Percentiles rank a stretch among this genome's conserved stretches.
Evolutionary conservation across 345 rosid genomes (phyloP).

Genomic region (Acer saccharum): DNA sequence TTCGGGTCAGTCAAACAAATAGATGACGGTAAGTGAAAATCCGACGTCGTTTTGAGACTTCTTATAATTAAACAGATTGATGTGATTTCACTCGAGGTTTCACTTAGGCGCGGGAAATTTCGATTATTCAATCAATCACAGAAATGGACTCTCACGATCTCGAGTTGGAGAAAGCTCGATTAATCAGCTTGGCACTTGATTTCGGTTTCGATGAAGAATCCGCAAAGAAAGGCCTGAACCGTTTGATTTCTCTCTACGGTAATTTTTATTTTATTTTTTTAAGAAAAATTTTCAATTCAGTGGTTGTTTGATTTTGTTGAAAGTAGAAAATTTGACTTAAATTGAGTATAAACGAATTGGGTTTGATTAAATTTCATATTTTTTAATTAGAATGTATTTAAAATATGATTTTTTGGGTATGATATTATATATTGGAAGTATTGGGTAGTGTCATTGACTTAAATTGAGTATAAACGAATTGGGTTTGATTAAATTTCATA

Average conservation of each 20-base stretch:
- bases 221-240: conserved; percentile 59
- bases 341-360: background rate
- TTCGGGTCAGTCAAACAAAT: background rate
- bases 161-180: conserved; percentile 67
- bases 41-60: background rate
- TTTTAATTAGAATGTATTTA: background rate
- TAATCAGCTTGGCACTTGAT: conserved; percentile 64
- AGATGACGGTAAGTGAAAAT: background rate
- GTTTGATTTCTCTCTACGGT: conserved; percentile 80
- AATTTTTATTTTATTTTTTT: conserved; percentile 13
- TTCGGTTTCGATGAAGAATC: conserved; percentile 75
- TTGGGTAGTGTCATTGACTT: too few relatives aligned
- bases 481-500: background rate
- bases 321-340: background rate
- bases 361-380: background rate
- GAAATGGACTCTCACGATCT: conserved; percentile 44
- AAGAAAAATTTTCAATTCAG: background rate
- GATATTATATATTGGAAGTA: too few relatives aligned
- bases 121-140: background rate
- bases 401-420: too few relatives aligned
- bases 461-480: background rate
- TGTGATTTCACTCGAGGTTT: background rate
- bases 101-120: conserved; percentile 31
- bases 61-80: background rate
- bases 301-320: background rate